Conservation (phyloP, 352 stramenopile genomes). For the Pythium myriotylum region DNA sequence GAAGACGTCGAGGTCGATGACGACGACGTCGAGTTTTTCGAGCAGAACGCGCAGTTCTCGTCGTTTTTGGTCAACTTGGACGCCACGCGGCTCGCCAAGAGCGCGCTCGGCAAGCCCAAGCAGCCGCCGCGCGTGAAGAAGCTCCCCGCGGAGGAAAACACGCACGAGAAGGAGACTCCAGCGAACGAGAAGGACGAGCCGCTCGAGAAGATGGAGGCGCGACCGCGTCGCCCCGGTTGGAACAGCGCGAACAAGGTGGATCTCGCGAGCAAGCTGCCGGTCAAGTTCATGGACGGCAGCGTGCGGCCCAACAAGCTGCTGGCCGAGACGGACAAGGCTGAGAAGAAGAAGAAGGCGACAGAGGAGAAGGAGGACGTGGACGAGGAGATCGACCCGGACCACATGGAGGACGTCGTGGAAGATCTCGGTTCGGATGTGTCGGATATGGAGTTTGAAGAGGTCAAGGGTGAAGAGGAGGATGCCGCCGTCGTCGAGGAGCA, state of each 20-base stretch:
- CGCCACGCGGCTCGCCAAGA: conserved; percentile 51
- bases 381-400: conserved; percentile 39
- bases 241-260: conserved; percentile 54
- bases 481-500: conserved; percentile 8
- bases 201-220: conserved; percentile 79
- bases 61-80: conserved; percentile 86
- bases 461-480: conserved; percentile 37
- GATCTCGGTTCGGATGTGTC: conserved; percentile 70
- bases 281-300: conserved; percentile 88
- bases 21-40: conserved; percentile 81
- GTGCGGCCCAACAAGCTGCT: conserved; percentile 78
- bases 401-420: conserved; percentile 39
- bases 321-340: conserved; percentile 34
- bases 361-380: conserved; percentile 38
- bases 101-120: conserved; percentile 43
- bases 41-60: conserved; percentile 63
- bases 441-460: conserved; percentile 84
- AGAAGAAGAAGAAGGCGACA: conserved; percentile 3
- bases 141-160: conserved; percentile 25
- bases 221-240: conserved; percentile 63
- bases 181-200: conserved; percentile 48
- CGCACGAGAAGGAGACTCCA: conserved; percentile 34
- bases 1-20: conserved; percentile 79
- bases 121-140: conserved; percentile 32
- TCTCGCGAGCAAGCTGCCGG: conserved; percentile 71